Evolutionary conservation across 2,329 filamentous ascomycete species (phyloP), one percentile per base, ranked within the genome.

Genomic region (Biscogniauxia sp.): DNA sequence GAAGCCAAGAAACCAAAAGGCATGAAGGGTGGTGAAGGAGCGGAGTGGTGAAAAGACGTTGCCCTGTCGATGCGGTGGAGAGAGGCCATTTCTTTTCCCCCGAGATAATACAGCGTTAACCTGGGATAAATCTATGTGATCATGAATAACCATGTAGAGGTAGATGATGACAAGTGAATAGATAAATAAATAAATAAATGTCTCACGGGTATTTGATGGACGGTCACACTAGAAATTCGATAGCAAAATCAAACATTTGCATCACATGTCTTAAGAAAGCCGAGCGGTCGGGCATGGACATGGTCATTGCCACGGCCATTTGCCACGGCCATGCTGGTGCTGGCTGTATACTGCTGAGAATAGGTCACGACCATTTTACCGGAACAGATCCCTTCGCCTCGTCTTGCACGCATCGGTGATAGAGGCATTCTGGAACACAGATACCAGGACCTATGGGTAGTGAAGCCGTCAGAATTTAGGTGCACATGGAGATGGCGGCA

Each of bases 401-500:
- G 37, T 45, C 37, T 45, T 45, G 37, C 37, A 45, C 37, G 15
- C 37, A 45, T 45, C 37, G 17, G 37, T 45, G 17, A 45, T 13
- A 17, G 37, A n/a, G 5, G 7, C 37, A 45, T 17, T n/a, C 37
- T 17, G 17, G 37, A 45, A 45, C 11, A 6, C 37, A 45, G 37
- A n/a, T n/a, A 45, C 17, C 37, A 45, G 13, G 37, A 45, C 37
- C 15, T 45, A 45, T 3, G 17, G 37, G 15, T 45, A 5, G 37
- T 45, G 37, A 45, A 15, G 37, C 37, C 37, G 15, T 45, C 37
- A n/a, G n/a, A 15, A 9, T 15, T 17, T 45, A 45, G 37, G 15
- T 45, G 57, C 58, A 57, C 57, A 55, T 57, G 53, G 60, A n/a
- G 37, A 45, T n/a, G 17, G 15, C 37, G 37, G 37, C 37, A 45